Evolutionary conservation across 306 rosid species (phyloP), one percentile per base, ranked within the genome.

Genomic region (Quercus aquifolioides): DNA sequence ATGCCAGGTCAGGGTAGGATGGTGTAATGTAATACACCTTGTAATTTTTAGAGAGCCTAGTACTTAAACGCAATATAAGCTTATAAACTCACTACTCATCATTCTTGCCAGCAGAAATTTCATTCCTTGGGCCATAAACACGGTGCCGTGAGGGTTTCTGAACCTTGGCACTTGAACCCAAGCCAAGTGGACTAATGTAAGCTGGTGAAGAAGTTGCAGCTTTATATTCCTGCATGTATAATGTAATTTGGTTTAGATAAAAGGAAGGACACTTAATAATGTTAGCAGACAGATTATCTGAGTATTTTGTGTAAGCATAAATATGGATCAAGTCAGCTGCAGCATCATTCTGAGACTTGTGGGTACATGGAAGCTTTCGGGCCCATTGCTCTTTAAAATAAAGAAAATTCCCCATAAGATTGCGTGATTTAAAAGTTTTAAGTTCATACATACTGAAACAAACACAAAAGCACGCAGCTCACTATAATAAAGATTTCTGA

Each of bases 311-410:
- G 81, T 87, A 89, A 80, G 98, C 98, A 65, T 95, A 95, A 79
- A 90, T 90, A 87, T 95, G 99, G 82, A 95, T 93, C 82, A 95
- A 86, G 89, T 95, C 99, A 64, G 99, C 99, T 79, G 99, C 96
- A 76, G 99, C 99, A 80, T 95, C 99, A 71, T 95, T 89, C 86
- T 96, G 96, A 76, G 98, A 91, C 88, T 86, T 95, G 90, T 93
- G 90, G 84, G 99, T 89, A 89, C 98, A 95, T 69, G 88, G 87
- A 84, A 95, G 90, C 85, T 85, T 78, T 75, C 96, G 88, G 83
- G 93, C 90, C 87, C 99, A 21, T 93, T 98, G 87, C 99, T 95
- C 99, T 95, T 74, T 46, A 73, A 65, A 46, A 57, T 10, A 74
- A 78, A 84, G 17, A 74, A 73, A 60, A 57, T 25, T 35, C 35